Evolutionary conservation across 2,329 filamentous ascomycete genomes (phyloP).

Genomic region (Domatiomyces globalis): DNA sequence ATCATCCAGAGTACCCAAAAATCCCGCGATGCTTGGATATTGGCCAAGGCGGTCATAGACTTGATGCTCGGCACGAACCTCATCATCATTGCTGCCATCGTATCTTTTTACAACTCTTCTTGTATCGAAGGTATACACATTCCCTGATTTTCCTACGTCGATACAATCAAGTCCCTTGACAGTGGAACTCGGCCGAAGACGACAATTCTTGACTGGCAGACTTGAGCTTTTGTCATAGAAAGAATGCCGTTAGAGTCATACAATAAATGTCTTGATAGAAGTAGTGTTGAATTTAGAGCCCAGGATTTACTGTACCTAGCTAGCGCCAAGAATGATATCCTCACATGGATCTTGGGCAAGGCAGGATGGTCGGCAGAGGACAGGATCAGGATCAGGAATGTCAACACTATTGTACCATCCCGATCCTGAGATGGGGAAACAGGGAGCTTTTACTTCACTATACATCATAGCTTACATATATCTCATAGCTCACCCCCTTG

Average conservation of each 20-base stretch:
- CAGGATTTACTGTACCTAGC: too few species aligned
- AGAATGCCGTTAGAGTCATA: too few species aligned
- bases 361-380: conserved; percentile 9
- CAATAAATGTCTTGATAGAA: too few species aligned
- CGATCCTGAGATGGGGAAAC: not conserved
- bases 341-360: conserved; percentile 9
- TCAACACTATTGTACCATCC: conserved; percentile 3
- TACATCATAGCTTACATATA: not conserved
- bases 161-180: conserved; percentile 5
- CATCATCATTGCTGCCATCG: conserved; percentile 2
- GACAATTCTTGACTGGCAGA: too few species aligned
- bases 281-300: too few species aligned
- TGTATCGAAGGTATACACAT: conserved; percentile 5
- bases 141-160: conserved; percentile 4
- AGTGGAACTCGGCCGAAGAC: too few species aligned
- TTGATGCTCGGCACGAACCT: conserved; percentile 4
- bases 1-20: conserved; percentile 1
- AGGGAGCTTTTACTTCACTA: not conserved
- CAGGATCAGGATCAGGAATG: conserved; percentile 6
- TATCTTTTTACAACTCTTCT: conserved; percentile 4
- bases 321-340: conserved; percentile 12
- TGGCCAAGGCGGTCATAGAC: conserved; percentile 6
- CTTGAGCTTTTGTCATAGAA: too few species aligned
- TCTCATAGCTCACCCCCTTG: not conserved
- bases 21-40: conserved; percentile 5